A percentile compares a stretch with the other conserved stretches of the same genome.
phyloP scores from a whole-genome alignment of 2,329 filamentous ascomycete species.

The Venturia aucupariae region DNA sequence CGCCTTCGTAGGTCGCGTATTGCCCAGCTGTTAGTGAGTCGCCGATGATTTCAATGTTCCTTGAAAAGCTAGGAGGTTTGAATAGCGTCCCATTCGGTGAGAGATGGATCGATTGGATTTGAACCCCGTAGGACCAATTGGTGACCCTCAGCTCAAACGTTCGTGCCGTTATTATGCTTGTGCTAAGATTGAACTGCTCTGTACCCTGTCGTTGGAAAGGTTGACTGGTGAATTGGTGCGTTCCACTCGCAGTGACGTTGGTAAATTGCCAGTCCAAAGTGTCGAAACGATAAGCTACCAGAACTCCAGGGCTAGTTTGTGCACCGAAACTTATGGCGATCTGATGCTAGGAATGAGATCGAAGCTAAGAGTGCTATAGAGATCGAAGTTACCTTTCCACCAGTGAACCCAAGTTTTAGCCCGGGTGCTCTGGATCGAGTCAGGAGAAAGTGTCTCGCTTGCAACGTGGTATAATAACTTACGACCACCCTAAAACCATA shows the following conservation, averaged over 20 bases:
- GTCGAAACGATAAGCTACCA: constrained; percentile 49
- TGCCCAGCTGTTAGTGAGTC: constrained; percentile 45
- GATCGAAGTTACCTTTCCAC: constrained; percentile 31
- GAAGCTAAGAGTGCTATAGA: neutral
- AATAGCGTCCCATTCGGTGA: constrained; percentile 36
- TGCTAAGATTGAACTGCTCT: neutral
- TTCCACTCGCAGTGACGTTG: constrained; percentile 48
- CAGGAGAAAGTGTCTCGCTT: neutral
- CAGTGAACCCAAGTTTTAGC: constrained; percentile 47
- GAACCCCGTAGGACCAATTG: constrained; percentile 52
- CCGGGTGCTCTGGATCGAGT: constrained; percentile 34
- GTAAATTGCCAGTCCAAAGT: constrained; percentile 53
- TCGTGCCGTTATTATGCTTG: constrained; percentile 26
- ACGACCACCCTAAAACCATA: constrained; percentile 42
- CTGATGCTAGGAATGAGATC: constrained; percentile 16
- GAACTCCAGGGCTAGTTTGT: constrained; percentile 39
- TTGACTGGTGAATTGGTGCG: constrained; percentile 45
- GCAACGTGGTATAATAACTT: constrained; percentile 23
- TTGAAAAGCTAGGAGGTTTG: constrained; percentile 29
- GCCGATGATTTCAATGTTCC: constrained; percentile 37
- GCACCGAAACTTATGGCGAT: constrained; percentile 47
- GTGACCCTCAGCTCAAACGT: constrained; percentile 51
- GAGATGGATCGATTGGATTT: constrained; percentile 46
- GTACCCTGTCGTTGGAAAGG: constrained; percentile 34
- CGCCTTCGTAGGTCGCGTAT: constrained; percentile 49